phyloP scores from a whole-genome alignment of 371 early-diverging fungal genomes.

The Lichtheimia hyalospora region DNA sequence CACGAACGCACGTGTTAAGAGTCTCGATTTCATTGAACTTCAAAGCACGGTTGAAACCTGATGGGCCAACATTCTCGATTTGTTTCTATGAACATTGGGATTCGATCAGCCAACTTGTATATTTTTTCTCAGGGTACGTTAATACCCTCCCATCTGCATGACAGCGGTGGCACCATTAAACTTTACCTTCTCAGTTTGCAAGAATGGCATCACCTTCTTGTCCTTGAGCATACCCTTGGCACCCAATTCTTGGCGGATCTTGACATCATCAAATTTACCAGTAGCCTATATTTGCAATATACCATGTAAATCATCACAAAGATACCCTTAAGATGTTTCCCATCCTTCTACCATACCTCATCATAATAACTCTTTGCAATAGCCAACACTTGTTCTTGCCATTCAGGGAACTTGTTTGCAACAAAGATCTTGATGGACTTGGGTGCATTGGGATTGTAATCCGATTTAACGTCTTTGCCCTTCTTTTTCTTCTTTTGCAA shows the following conservation, averaged over 20 bases:
- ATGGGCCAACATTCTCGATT: constrained; percentile 64
- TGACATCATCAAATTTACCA: constrained; percentile 68
- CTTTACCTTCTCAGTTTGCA: constrained; percentile 61
- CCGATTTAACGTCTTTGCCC: constrained; percentile 53
- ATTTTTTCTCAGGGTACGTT: not conserved
- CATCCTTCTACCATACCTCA: constrained; percentile 20
- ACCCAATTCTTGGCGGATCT: constrained; percentile 69
- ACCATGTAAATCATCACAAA: not conserved
- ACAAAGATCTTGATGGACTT: constrained; percentile 78
- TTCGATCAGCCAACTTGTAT: too few relatives aligned
- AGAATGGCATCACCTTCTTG: constrained; percentile 94
- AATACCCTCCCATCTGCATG: not conserved
- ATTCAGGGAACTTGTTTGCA: constrained; percentile 86
- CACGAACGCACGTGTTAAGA: constrained; percentile 54
- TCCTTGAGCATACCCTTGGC: constrained; percentile 82
- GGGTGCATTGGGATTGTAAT: constrained; percentile 64
- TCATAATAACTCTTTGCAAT: constrained; percentile 72
- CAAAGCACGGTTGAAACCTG: constrained; percentile 81
- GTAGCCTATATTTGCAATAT: constrained; percentile 23
- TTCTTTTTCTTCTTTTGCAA: constrained; percentile 82
- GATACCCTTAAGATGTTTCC: not conserved
- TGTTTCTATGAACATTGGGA: constrained; percentile 53
- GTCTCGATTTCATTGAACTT: constrained; percentile 78
- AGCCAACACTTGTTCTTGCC: constrained; percentile 85
- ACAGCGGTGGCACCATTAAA: too few relatives aligned